Evolutionary conservation across 2,329 filamentous ascomycete species (phyloP).

Genomic region (Penicillium sclerotiorum): DNA sequence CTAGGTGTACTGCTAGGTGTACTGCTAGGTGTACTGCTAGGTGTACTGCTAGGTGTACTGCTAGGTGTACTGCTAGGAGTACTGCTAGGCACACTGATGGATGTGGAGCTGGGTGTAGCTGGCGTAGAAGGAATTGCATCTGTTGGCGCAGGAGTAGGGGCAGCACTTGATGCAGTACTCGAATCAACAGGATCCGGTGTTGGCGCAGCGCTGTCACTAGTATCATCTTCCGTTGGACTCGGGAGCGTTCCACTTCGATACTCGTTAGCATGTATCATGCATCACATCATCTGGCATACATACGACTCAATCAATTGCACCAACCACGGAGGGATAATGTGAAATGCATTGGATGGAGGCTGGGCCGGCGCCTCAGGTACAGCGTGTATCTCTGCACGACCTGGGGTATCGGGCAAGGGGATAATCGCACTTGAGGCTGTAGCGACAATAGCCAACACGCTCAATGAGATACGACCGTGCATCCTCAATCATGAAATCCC

Average conservation of each 20-base stretch:
- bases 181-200: not conserved
- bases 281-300: not conserved
- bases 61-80: not conserved
- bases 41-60: not conserved
- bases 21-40: not conserved
- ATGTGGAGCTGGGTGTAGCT: not conserved
- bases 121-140: not conserved
- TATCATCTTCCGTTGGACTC: not conserved
- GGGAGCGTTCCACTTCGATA: not conserved
- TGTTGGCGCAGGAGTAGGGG: not conserved
- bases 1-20: not conserved
- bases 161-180: not conserved
- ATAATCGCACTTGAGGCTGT: conserved; percentile 18
- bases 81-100: not conserved
- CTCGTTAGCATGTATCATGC: not conserved
- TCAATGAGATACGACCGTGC: conserved; percentile 14
- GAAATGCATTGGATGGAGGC: not conserved
- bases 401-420: conserved; percentile 6
- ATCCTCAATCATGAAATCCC: conserved; percentile 17
- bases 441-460: conserved; percentile 12
- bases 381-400: not conserved
- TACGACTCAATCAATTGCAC: conserved; percentile 4
- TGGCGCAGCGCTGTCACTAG: not conserved
- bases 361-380: not conserved
- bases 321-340: conserved; percentile 11